Percentiles rank a stretch among this genome's conserved stretches.
phyloP scores from a whole-genome alignment of 2,329 filamentous ascomycete genomes.

The Pseudogymnoascus sp. region DNA sequence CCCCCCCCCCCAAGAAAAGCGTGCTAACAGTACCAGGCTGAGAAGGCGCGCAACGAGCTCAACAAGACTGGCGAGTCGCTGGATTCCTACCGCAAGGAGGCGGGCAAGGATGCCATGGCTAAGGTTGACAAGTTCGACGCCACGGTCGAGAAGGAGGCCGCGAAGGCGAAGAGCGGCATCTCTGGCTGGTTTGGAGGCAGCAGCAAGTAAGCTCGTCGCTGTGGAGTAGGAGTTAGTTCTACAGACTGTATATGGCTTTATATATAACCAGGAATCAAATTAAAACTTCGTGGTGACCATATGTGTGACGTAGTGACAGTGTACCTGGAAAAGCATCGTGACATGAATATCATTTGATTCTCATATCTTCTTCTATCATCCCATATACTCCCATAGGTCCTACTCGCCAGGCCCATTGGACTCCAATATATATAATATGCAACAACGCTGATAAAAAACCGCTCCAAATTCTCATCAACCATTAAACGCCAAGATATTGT shows the following conservation, averaged over 20 bases:
- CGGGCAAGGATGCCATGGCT: constrained; percentile 56
- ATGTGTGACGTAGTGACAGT: background rate
- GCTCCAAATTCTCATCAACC: background rate
- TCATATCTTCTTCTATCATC: constrained; percentile 1
- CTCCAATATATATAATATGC: background rate
- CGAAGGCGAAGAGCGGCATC: constrained; percentile 76
- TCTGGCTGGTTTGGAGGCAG: constrained; percentile 75
- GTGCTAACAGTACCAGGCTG: constrained; percentile 35
- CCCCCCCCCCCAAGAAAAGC: background rate
- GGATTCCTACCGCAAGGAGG: constrained; percentile 53
- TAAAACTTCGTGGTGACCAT: background rate
- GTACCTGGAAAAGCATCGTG: background rate
- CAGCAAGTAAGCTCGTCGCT: background rate
- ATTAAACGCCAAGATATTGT: background rate
- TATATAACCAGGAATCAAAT: background rate
- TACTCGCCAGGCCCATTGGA: background rate
- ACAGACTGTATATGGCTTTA: background rate
- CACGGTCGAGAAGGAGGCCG: constrained; percentile 68
- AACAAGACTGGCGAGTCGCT: constrained; percentile 53
- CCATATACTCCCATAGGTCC: background rate
- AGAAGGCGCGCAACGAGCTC: constrained; percentile 56
- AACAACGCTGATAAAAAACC: constrained; percentile 2
- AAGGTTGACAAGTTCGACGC: constrained; percentile 78
- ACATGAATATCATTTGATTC: constrained; percentile 8
- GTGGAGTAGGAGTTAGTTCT: background rate